Evolutionary conservation across 2,329 filamentous ascomycete genomes (phyloP).

Genomic region (Talaromyces sp.): DNA sequence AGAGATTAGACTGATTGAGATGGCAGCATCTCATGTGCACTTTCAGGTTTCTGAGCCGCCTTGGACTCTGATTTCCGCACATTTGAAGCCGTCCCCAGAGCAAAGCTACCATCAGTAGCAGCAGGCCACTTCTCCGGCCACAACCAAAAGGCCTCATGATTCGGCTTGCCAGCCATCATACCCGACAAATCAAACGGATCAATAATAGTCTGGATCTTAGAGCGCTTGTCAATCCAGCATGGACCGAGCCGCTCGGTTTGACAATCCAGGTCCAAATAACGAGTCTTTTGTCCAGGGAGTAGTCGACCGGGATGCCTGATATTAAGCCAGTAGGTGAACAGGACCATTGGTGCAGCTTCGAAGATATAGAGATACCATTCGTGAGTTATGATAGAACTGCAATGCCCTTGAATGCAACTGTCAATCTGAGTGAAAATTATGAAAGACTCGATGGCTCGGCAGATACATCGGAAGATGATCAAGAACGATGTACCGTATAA

Average conservation of each 20-base stretch:
- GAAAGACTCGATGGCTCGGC: slow-evolving; percentile 38
- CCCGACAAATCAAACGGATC: slow-evolving; percentile 33
- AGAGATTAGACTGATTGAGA: neutral
- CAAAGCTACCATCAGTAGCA: slow-evolving; percentile 32
- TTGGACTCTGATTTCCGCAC: neutral
- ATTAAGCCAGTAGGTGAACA: slow-evolving; percentile 39
- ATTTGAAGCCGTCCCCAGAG: slow-evolving; percentile 27
- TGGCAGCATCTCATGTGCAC: neutral
- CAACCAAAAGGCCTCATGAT: slow-evolving; percentile 34
- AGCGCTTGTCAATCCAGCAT: slow-evolving; percentile 33
- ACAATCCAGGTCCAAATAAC: slow-evolving; percentile 32
- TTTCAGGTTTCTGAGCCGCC: neutral
- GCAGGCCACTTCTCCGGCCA: slow-evolving; percentile 29
- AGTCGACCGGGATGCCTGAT: slow-evolving; percentile 38
- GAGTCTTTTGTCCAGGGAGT: slow-evolving; percentile 30
- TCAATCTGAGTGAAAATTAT: slow-evolving; percentile 25
- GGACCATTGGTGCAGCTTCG: slow-evolving; percentile 37
- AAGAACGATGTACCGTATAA: slow-evolving; percentile 39
- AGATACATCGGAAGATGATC: slow-evolving; percentile 37
- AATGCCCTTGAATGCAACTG: slow-evolving; percentile 23
- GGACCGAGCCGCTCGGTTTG: slow-evolving; percentile 34
- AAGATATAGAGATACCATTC: slow-evolving; percentile 42
- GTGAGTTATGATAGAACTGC: slow-evolving; percentile 27
- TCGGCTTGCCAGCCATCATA: slow-evolving; percentile 26
- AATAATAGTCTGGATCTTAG: slow-evolving; percentile 30